Evolutionary conservation across 352 stramenopile species (phyloP).

Genomic region (Phytophthora litchii): DNA sequence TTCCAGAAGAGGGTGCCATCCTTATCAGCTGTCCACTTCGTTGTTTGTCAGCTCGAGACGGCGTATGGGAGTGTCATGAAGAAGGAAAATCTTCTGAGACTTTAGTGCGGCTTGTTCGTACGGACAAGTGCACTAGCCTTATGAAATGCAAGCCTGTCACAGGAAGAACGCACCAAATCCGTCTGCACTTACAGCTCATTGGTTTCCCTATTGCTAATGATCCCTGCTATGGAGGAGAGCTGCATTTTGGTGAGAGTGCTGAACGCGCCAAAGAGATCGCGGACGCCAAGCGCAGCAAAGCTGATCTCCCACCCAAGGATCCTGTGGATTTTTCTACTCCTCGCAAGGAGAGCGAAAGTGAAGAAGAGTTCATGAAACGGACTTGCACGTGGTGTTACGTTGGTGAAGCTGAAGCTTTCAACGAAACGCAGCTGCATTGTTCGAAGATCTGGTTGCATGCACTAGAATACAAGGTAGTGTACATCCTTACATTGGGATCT

Average conservation of each 20-base stretch:
- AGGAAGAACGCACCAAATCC: slow-evolving; percentile 97
- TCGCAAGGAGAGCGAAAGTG: slow-evolving; percentile 58
- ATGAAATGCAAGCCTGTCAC: slow-evolving; percentile 94
- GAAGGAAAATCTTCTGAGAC: slow-evolving; percentile 86
- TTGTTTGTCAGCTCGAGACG: slow-evolving; percentile 83
- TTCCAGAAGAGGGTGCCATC: slow-evolving; percentile 53
- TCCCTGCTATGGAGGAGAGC: slow-evolving; percentile 95
- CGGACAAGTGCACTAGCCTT: slow-evolving; percentile 79
- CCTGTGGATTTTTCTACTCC: slow-evolving; percentile 61
- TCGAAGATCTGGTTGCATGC: slow-evolving; percentile 89
- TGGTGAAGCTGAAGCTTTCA: slow-evolving; percentile 72
- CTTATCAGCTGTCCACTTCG: slow-evolving; percentile 84
- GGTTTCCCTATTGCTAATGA: slow-evolving; percentile 97
- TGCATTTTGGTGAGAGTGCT: slow-evolving; percentile 88
- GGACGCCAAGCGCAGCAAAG: slow-evolving; percentile 45
- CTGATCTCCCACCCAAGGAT: slow-evolving; percentile 41
- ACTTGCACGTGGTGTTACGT: slow-evolving; percentile 80
- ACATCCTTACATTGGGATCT: neutral
- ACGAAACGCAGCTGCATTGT: slow-evolving; percentile 86
- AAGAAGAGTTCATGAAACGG: slow-evolving; percentile 78
- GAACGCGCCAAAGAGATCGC: slow-evolving; percentile 54
- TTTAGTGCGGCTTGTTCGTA: slow-evolving; percentile 61
- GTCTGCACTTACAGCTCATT: slow-evolving; percentile 94
- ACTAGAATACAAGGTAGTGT: slow-evolving; percentile 84
- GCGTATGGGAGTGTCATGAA: slow-evolving; percentile 82